Evolutionary conservation across 1,139 yeast genomes (phyloP), one percentile per base, ranked within the genome.

Genomic region (Kodamaea arcana): DNA sequence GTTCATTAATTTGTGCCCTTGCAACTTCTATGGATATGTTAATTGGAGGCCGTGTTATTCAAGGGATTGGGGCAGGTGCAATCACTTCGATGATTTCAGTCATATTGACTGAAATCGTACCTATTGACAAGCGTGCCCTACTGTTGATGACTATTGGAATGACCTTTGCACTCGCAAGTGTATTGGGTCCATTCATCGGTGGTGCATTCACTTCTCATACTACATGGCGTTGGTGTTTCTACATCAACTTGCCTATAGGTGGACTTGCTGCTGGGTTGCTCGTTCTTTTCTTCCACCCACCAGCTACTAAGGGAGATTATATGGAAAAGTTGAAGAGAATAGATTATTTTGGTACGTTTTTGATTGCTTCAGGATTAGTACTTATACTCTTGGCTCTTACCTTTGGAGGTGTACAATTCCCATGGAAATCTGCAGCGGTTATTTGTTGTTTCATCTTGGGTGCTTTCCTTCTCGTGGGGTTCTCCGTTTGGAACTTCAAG

Each of bases 151-250:
- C 49, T 23, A 42, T 52, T 29, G 57, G 52, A 1, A 35, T 51
- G 17, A 43, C 54, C 1, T 52, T 41, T 24, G 43, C 58, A 2
- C 39, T 52, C 3, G 54, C 58, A 1, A 44, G 51, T 20, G 57
- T 53, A 11, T 31, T 47, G 15, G 60, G 58, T 2, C 60, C 60
- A 1, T 50, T 54, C 29, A 41, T 52, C 7, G 58, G 58, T 3
- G 57, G 58, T 3, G 57, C 54, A 3, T 49, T 54, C 30, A 40
- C 57, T 4, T 27, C 47, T 8, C 43, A 47, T 15, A 78, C 75
- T 2, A 62, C 77, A 15, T 83, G 90, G 90, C 69, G 92, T 52
- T 82, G 90, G 88, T 77, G 85, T 45, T 83, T 83, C 54, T 83
- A 77, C 54, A 69, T 83, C 47, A 83, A 82, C 52, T 58, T 83